A percentile compares a stretch with the other conserved stretches of the same genome.
These are phyloP conservation scores for Yamadazyma friedrichii DNA, from an alignment of 1,139 yeast genomes.

Conservation along the genomic window DNA sequence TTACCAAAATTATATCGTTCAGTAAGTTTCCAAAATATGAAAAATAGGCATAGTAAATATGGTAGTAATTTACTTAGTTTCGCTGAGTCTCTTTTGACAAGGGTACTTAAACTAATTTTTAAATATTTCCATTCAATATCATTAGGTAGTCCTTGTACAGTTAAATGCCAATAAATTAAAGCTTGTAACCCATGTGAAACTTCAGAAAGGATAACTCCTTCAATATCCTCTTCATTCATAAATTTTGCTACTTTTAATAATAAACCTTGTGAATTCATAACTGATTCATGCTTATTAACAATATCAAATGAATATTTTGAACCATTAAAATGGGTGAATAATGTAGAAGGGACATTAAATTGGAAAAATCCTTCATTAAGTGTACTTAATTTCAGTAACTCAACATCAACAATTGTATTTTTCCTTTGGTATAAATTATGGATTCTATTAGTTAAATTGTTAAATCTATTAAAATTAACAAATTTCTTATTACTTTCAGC, in stretches of 20 bases:
- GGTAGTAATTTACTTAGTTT: slow-evolving; percentile 16
- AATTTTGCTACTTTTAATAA: slow-evolving; percentile 15
- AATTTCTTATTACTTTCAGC: slow-evolving; percentile 30
- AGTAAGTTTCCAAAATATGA: slow-evolving; percentile 15
- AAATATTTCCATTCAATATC: slow-evolving; percentile 15
- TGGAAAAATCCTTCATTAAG: slow-evolving; percentile 26
- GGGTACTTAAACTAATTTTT: slow-evolving; percentile 11
- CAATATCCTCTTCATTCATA: slow-evolving; percentile 11
- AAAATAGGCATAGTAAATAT: slow-evolving; percentile 21
- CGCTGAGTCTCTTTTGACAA: slow-evolving; percentile 7
- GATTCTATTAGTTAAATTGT: neutral
- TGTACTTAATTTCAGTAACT: slow-evolving; percentile 19
- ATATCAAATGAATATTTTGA: slow-evolving; percentile 25
- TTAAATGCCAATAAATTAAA: slow-evolving; percentile 33
- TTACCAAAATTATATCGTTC: slow-evolving; percentile 6
- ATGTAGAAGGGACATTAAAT: slow-evolving; percentile 18
- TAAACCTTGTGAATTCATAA: slow-evolving; percentile 16
- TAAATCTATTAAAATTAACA: slow-evolving; percentile 8
- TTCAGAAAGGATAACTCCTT: slow-evolving; percentile 8
- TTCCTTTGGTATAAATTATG: neutral
- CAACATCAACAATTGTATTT: slow-evolving; percentile 16
- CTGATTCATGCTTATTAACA: slow-evolving; percentile 24
- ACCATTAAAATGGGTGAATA: slow-evolving; percentile 20
- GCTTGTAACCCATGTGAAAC: slow-evolving; percentile 22
- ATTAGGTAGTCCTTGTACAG: slow-evolving; percentile 27